Evolutionary conservation across 164 flowering plant species (phyloP).

Genomic region (Tetrastigma voinierianum): DNA sequence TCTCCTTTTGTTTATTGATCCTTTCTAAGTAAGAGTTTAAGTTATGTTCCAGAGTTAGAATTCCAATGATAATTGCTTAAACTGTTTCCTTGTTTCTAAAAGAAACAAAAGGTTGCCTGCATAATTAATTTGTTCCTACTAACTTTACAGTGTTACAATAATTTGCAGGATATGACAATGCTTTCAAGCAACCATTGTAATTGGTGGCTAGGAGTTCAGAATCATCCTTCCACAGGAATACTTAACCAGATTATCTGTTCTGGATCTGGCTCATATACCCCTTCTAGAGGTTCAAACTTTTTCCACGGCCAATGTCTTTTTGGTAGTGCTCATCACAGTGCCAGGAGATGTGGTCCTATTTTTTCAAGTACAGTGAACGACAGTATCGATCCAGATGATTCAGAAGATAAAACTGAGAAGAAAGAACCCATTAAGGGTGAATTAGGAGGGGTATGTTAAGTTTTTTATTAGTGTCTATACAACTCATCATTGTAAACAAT

Average conservation of each 20-base stretch:
- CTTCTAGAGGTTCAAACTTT: slow-evolving; percentile 21
- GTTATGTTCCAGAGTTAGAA: no score
- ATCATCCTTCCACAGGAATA: slow-evolving; percentile 21
- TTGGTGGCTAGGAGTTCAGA: slow-evolving; percentile 31
- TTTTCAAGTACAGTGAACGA: slow-evolving; percentile 36
- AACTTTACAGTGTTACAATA: not conserved
- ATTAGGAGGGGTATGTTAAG: slow-evolving; percentile 35
- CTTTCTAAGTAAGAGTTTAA: no score
- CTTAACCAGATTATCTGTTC: slow-evolving; percentile 24
- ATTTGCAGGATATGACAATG: slow-evolving; percentile 47
- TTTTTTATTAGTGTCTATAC: not conserved
- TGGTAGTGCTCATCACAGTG: slow-evolving; percentile 15
- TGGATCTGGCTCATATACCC: slow-evolving; percentile 17
- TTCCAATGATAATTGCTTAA: no score
- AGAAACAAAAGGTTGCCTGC: no score
- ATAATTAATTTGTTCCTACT: not conserved
- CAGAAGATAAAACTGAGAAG: slow-evolving; percentile 34
- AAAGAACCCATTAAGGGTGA: slow-evolving; percentile 28
- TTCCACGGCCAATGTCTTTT: slow-evolving; percentile 21
- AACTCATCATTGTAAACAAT: not conserved
- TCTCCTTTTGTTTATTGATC: no score
- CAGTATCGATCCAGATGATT: slow-evolving; percentile 35
- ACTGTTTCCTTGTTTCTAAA: no score
- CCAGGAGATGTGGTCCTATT: slow-evolving; percentile 23
- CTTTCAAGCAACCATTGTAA: slow-evolving; percentile 33